Percentiles rank a stretch among this genome's conserved stretches.
Evolutionary conservation across 73 alveolate species (phyloP).

Genomic region (Symbiodinium pilosum): DNA sequence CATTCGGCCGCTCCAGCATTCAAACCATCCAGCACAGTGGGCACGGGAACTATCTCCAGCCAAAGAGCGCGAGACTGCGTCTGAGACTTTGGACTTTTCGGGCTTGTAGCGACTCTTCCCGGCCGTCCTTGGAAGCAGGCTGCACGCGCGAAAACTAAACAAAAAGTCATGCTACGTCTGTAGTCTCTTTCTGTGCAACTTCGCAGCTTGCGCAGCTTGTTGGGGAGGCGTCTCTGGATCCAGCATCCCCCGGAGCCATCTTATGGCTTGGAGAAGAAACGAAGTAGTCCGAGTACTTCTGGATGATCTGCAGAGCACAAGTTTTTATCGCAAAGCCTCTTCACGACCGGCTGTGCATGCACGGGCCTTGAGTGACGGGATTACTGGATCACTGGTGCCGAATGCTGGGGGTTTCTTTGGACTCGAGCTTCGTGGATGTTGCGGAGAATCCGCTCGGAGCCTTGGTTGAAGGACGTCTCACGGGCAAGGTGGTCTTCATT

Average conservation of each 20-base stretch:
- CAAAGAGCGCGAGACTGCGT: background rate
- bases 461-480: too few species aligned
- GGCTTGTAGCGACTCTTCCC: too few species aligned
- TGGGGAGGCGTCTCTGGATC: background rate
- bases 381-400: conserved; percentile 89
- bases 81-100: background rate
- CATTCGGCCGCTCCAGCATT: background rate
- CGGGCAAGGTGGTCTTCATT: too few species aligned
- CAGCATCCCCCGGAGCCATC: background rate
- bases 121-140: too few species aligned
- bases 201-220: background rate
- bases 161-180: too few species aligned
- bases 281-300: conserved; percentile 92
- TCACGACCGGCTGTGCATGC: background rate
- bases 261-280: conserved; percentile 23
- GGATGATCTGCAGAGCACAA: conserved; percentile 44
- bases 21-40: too few species aligned
- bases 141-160: too few species aligned
- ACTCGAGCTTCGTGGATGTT: background rate
- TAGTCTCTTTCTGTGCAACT: too few species aligned
- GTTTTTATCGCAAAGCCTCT: background rate
- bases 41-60: background rate
- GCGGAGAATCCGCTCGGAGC: background rate
- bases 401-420: conserved; percentile 27
- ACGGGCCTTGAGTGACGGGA: conserved; percentile 52